Evolutionary conservation across 2,329 filamentous ascomycete genomes (phyloP).

Genomic region (Biscogniauxia marginata): DNA sequence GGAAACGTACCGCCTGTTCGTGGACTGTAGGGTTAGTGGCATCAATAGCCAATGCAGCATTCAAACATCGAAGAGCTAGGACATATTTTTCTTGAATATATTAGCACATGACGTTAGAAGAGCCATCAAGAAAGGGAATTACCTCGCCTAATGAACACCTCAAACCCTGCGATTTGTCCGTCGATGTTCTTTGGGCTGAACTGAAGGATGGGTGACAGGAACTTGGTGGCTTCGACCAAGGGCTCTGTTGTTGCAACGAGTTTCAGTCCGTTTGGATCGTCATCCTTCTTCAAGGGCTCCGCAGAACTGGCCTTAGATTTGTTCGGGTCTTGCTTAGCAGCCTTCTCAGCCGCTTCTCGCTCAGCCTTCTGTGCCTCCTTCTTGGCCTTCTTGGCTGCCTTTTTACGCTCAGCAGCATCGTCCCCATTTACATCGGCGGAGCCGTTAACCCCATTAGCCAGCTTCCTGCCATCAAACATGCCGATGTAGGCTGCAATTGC

Average conservation of each 20-base stretch:
- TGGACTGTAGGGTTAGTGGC: conserved; percentile 69
- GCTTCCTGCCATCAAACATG: conserved; percentile 71
- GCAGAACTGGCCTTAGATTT: conserved; percentile 64
- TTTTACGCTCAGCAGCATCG: conserved; percentile 72
- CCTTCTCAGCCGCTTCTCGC: conserved; percentile 75
- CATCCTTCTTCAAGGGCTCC: conserved; percentile 81
- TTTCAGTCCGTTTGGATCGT: conserved; percentile 80
- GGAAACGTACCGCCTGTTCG: conserved; percentile 71
- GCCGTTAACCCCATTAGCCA: conserved; percentile 63
- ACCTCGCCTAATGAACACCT: conserved; percentile 84
- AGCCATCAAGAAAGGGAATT: conserved; percentile 32
- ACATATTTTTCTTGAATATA: conserved; percentile 71
- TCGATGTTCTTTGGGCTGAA: conserved; percentile 78
- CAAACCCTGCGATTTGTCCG: conserved; percentile 82
- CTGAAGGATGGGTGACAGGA: conserved; percentile 77
- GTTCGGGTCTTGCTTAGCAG: conserved; percentile 79
- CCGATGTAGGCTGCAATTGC: conserved; percentile 79
- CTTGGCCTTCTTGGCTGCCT: conserved; percentile 85
- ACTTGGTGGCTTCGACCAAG: conserved; percentile 83
- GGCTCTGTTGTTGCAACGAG: conserved; percentile 80
- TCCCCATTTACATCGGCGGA: conserved; percentile 45
- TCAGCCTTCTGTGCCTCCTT: conserved; percentile 74
- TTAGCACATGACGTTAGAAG: conserved; percentile 1
- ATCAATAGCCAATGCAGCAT: conserved; percentile 69
- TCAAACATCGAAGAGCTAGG: conserved; percentile 82